These are phyloP conservation scores for Platismatia glauca DNA, from an alignment of 495 filamentous ascomycete species.

Conservation along the genomic window DNA sequence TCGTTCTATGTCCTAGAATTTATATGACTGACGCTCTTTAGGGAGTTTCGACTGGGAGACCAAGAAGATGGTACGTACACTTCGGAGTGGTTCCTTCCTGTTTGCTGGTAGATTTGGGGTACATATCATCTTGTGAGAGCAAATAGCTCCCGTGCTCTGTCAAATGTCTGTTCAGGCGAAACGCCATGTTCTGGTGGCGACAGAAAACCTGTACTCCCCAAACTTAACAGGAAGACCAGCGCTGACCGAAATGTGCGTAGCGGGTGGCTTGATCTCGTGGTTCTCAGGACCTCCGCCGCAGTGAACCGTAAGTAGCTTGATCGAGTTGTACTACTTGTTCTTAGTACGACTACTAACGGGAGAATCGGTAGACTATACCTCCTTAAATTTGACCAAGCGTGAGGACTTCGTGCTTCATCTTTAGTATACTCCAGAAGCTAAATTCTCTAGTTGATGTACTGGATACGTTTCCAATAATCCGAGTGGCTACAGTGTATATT, in stretches of 20 bases:
- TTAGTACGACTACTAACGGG: not conserved
- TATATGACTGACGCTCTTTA: not conserved
- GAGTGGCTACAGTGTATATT: conserved; percentile 66
- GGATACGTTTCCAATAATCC: conserved; percentile 71
- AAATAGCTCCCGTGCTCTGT: no score
- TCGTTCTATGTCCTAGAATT: not conserved
- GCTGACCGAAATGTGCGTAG: no score
- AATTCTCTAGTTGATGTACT: conserved; percentile 54
- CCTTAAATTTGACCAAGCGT: conserved; percentile 38
- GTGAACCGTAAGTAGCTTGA: conserved; percentile 40
- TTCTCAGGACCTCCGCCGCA: conserved; percentile 61
- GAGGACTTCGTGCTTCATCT: not conserved
- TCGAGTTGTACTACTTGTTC: not conserved
- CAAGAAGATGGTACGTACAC: no score
- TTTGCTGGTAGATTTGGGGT: no score
- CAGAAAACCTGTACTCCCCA: no score
- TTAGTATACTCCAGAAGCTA: not conserved
- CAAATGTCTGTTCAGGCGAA: no score
- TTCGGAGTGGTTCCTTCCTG: no score
- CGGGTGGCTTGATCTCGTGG: conserved; percentile 84
- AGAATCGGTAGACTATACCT: conserved; percentile 45
- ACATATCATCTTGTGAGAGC: no score
- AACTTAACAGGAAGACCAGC: no score
- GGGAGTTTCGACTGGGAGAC: conserved; percentile 73
- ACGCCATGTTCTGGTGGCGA: no score